Conservation (phyloP, 768 basidiomycete species). For the Tephrocybe sp. region DNA sequence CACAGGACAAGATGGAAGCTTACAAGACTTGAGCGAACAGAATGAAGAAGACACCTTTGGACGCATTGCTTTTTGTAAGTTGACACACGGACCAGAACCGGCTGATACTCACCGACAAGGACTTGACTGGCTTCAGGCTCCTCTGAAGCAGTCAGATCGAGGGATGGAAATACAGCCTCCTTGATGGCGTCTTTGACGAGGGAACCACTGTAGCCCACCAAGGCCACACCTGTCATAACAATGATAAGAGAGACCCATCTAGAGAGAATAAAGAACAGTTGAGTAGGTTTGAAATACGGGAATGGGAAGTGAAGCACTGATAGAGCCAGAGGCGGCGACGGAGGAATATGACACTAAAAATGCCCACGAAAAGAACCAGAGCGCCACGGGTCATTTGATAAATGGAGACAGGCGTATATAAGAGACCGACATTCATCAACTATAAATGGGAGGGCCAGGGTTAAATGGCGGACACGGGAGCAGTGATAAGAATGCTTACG, state of each 20-base stretch:
- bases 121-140: constrained; percentile 67
- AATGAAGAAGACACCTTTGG: constrained; percentile 82
- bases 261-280: constrained; percentile 11
- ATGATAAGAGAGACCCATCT: constrained; percentile 91
- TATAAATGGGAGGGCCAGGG: constrained; percentile 19
- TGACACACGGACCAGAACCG: constrained; percentile 16
- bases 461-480: constrained; percentile 2
- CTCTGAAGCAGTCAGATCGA: constrained; percentile 38
- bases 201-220: constrained; percentile 90
- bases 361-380: constrained; percentile 90
- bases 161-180: constrained; percentile 35
- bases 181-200: constrained; percentile 75
- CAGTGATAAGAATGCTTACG: constrained; percentile 41
- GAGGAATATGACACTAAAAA: constrained; percentile 90
- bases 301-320: constrained; percentile 48
- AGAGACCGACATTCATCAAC: constrained; percentile 94
- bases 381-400: constrained; percentile 97
- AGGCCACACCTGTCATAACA: constrained; percentile 81
- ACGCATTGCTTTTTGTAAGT: constrained; percentile 15
- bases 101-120: constrained; percentile 60
- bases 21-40: constrained; percentile 95
- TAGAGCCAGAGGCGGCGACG: constrained; percentile 82
- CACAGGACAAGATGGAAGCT: constrained; percentile 27
- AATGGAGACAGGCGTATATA: constrained; percentile 95
- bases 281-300: constrained; percentile 4